Conservation (phyloP, 306 rosid species). For the Cucurbita argyrosperma region DNA sequence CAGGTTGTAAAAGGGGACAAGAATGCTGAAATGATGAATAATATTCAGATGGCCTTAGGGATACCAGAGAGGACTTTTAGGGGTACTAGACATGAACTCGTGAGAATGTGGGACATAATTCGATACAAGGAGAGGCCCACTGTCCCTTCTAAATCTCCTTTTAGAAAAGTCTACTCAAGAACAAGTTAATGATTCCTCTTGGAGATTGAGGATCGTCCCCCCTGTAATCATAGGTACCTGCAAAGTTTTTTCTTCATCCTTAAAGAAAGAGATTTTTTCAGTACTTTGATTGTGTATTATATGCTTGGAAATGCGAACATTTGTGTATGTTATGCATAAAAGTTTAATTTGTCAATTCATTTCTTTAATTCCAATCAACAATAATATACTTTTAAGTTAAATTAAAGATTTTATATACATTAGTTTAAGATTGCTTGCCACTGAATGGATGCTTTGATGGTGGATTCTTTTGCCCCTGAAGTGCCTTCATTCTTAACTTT, state of each 20-base stretch:
- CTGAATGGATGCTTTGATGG: background rate
- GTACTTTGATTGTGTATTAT: background rate
- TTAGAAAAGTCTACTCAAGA: background rate
- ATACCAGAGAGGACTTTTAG: background rate
- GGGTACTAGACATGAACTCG: background rate
- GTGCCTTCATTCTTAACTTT: background rate
- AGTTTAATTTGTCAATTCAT: background rate
- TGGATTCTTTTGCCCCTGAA: background rate
- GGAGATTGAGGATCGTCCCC: background rate
- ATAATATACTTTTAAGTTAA: no score
- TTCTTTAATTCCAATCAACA: background rate
- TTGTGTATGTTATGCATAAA: background rate
- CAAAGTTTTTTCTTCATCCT: background rate
- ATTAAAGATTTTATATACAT: background rate
- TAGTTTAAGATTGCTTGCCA: background rate
- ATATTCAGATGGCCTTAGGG: background rate
- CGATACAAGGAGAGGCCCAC: background rate
- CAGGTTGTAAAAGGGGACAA: background rate
- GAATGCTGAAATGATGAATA: background rate
- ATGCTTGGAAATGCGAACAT: background rate
- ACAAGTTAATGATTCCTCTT: background rate
- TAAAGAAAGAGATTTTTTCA: background rate
- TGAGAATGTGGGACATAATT: background rate
- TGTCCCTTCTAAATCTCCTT: background rate
- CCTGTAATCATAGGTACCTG: background rate